Conservation (phyloP, 495 filamentous ascomycete species). For the Xylaria curta region DNA sequence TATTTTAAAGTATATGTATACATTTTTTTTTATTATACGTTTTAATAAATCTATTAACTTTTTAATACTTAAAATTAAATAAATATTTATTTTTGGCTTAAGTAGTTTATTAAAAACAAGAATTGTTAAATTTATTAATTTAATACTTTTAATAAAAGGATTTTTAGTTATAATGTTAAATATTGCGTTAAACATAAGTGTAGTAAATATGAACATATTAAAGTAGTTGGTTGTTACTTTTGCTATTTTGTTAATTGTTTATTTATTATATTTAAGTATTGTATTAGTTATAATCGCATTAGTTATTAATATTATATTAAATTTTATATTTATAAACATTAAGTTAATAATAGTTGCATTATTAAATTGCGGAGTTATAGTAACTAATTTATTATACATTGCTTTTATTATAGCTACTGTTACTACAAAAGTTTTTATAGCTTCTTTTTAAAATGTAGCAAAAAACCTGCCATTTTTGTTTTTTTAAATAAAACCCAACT, state of each 20-base stretch:
- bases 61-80: background rate
- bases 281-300: background rate
- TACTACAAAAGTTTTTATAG: background rate
- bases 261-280: background rate
- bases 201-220: background rate
- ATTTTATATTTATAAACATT: background rate
- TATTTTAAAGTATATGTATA: background rate
- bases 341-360: background rate
- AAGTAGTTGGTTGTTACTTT: background rate
- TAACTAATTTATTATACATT: background rate
- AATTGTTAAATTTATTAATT: background rate
- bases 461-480: background rate
- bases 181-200: background rate
- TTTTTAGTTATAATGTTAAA: background rate
- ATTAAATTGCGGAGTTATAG: background rate
- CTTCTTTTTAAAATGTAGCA: background rate
- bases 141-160: background rate
- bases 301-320: background rate
- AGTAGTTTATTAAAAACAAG: background rate
- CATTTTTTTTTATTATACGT: background rate
- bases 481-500: background rate
- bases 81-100: background rate
- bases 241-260: background rate
- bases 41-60: background rate
- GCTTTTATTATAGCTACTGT: background rate